These are phyloP conservation scores for Cystobasidiaceae sp. DNA, from an alignment of 1,284 basidiomycete species.

Conservation along the genomic window DNA sequence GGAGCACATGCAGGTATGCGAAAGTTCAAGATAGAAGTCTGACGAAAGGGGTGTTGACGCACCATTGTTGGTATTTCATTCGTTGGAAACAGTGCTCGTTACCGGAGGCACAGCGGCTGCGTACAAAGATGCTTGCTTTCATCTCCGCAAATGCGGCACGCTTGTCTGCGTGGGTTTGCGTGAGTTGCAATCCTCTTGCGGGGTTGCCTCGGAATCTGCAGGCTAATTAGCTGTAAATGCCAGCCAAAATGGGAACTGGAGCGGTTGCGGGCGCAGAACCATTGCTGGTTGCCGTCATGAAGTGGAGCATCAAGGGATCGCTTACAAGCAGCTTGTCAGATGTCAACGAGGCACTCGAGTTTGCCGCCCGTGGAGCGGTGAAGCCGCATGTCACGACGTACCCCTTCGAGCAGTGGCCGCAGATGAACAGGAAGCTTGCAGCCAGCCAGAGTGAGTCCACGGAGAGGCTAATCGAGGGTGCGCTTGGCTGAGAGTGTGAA, in stretches of 20 bases:
- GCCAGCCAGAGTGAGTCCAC: background rate
- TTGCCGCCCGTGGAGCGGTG: background rate
- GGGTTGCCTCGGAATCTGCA: background rate
- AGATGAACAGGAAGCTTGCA: background rate
- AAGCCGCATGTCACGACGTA: background rate
- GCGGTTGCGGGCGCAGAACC: background rate
- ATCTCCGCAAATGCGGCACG: background rate
- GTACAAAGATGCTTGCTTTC: background rate
- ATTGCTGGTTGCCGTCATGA: background rate
- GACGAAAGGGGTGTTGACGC: background rate
- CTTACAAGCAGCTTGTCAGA: background rate
- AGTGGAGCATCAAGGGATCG: background rate
- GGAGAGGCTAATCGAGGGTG: too few species aligned
- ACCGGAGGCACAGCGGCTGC: background rate
- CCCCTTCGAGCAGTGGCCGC: background rate
- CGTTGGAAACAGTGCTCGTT: background rate
- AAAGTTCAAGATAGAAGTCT: background rate
- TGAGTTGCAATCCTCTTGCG: background rate
- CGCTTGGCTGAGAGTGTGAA: too few species aligned
- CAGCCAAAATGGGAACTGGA: background rate
- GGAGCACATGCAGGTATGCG: background rate
- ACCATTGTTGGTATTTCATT: too few species aligned
- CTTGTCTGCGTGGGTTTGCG: constrained; percentile 1
- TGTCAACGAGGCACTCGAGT: background rate
- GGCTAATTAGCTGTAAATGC: background rate